These are phyloP conservation scores for Corchorus olitorius DNA, from an alignment of 345 rosid genomes.

Conservation along the genomic window DNA sequence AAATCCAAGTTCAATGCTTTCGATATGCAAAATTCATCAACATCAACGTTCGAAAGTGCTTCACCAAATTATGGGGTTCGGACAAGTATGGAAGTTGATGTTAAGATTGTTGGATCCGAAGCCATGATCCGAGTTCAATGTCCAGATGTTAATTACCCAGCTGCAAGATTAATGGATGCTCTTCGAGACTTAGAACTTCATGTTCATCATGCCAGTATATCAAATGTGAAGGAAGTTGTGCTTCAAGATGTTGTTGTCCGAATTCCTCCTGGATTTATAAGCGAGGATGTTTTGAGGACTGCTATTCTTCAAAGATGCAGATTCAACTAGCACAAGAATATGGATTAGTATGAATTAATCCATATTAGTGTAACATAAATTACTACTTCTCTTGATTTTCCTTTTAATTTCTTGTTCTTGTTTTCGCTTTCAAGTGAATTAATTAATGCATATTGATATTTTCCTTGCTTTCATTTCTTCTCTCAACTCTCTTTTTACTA, in stretches of 20 bases:
- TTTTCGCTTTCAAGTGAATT: not conserved
- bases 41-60: conserved; percentile 1
- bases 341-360: too few relatives aligned
- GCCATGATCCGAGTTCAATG: conserved; percentile 48
- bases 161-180: conserved; percentile 49
- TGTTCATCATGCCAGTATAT: conserved; percentile 51
- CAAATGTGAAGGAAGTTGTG: conserved; percentile 42
- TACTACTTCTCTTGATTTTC: not conserved
- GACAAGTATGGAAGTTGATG: conserved; percentile 40
- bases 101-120: conserved; percentile 55
- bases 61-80: not conserved
- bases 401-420: not conserved
- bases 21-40: conserved; percentile 15
- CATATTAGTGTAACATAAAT: not conserved
- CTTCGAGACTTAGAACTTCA: conserved; percentile 47
- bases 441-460: not conserved
- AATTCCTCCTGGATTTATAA: conserved; percentile 34
- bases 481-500: not conserved
- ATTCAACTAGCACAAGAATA: not conserved
- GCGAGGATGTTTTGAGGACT: conserved; percentile 32
- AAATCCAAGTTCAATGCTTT: conserved; percentile 10
- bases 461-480: not conserved
- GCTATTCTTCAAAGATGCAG: conserved; percentile 34
- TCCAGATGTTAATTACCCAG: conserved; percentile 44
- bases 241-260: conserved; percentile 50